phyloP scores from a whole-genome alignment of 768 basidiomycete species.

The Coprinellus micaceus region DNA sequence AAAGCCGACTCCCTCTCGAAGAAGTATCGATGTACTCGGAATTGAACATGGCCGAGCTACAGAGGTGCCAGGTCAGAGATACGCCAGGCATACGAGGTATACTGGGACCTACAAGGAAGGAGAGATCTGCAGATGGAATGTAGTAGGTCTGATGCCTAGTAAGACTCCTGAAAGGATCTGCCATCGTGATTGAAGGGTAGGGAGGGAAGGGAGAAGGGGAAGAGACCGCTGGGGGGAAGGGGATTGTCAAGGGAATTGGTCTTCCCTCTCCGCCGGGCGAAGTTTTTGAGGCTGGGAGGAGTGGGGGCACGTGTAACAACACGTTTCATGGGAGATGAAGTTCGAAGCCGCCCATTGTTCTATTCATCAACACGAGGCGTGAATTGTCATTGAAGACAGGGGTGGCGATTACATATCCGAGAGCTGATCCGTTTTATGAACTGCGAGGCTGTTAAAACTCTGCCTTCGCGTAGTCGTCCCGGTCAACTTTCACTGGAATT shows the following conservation, averaged over 20 bases:
- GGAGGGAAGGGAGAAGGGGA: conserved; percentile 11
- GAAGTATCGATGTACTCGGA: conserved; percentile 58
- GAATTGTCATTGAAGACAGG: background rate
- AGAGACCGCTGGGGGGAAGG: background rate
- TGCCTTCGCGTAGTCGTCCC: no score
- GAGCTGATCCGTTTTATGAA: no score
- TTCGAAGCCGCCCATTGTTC: conserved; percentile 6
- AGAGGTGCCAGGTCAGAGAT: background rate
- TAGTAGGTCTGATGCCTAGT: conserved; percentile 41
- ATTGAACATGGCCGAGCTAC: conserved; percentile 55
- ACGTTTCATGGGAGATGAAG: background rate
- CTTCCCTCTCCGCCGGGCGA: background rate
- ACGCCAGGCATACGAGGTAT: background rate
- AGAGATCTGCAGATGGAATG: conserved; percentile 50
- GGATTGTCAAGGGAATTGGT: background rate
- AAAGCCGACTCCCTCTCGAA: conserved; percentile 57
- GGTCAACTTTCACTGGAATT: no score
- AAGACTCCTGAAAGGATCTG: conserved; percentile 15
- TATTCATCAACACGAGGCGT: conserved; percentile 5
- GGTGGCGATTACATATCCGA: background rate
- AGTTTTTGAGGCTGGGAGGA: background rate
- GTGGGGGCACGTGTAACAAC: conserved; percentile 7
- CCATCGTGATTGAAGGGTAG: conserved; percentile 30
- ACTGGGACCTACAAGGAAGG: conserved; percentile 42
- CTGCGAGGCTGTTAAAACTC: no score